Evolutionary conservation across 1,284 basidiomycete genomes (phyloP).

Genomic region (Naganishia albida): DNA sequence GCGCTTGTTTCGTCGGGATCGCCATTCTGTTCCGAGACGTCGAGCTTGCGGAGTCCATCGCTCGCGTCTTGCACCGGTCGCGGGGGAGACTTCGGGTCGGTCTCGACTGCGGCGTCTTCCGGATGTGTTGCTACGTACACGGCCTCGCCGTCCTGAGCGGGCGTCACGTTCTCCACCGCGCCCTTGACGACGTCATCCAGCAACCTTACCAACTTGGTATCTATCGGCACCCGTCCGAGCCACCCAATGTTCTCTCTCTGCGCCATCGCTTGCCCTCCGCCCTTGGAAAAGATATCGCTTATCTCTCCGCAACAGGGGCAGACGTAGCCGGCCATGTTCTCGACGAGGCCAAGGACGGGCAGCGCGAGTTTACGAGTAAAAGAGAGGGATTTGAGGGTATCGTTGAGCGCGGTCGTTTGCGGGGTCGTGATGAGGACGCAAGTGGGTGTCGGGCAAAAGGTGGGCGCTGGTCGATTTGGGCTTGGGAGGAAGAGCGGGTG

Average conservation of each 20-base stretch:
- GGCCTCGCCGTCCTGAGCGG: conserved; percentile 29
- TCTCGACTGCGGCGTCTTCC: conserved; percentile 6
- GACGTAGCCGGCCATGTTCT: conserved; percentile 99
- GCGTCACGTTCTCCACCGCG: conserved; percentile 35
- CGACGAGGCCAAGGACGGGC: conserved; percentile 89
- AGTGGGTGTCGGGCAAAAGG: conserved; percentile 58
- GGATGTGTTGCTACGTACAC: not conserved
- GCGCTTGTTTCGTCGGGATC: conserved; percentile 4
- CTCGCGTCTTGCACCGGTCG: not conserved
- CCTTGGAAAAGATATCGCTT: conserved; percentile 91
- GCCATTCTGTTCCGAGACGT: conserved; percentile 27
- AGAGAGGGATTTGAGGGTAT: conserved; percentile 92
- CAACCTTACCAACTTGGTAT: conserved; percentile 83
- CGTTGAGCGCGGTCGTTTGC: conserved; percentile 91
- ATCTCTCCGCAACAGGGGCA: conserved; percentile 94
- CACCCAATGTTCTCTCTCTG: conserved; percentile 71
- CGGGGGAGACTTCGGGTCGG: not conserved
- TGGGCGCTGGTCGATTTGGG: conserved; percentile 34
- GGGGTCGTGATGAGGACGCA: conserved; percentile 95
- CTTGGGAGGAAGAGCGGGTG: conserved; percentile 68
- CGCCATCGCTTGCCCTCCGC: conserved; percentile 87
- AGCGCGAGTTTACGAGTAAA: conserved; percentile 85
- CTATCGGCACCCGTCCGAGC: conserved; percentile 89
- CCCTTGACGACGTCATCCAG: conserved; percentile 68
- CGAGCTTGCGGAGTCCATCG: conserved; percentile 12